Base-by-base conservation (phyloP, 2,329 filamentous ascomycete species). In the Verticillium klebahnii region DNA sequence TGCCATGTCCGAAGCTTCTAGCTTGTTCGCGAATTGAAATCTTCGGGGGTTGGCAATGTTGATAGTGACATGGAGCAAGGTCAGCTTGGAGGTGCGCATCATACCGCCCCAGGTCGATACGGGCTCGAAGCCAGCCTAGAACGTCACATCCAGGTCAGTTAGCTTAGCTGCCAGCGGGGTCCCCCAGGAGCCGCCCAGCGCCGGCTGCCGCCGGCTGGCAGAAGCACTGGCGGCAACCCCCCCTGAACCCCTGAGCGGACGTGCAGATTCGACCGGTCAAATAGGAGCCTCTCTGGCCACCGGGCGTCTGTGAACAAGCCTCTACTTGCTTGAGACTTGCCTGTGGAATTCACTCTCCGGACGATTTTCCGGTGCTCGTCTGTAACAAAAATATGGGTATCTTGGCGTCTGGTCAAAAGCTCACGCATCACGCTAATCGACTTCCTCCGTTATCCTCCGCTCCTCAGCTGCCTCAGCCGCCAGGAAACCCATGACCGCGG, bases 401-500 rank as follows among this genome's bases (percentile, higher is more conserved):
- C 40, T 50, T 50, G 7, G 11, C 19, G 12, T 12, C n/a, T 50
- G 23, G 3, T 50, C n/a, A 9, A 9, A 23, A 25, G 17, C 45
- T 50, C 45, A 36, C n/a, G 39, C 60, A 57, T 59, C 57, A 45
- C 50, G 56, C 14, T 32, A 11, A 9, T 23, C 14, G 5, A n/a
- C 31, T 12, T 12, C 25, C 31, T 52, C 25, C 19, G 29, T 59
- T 19, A 62, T 68, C 60, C 63, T 70, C 63, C 79, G 72, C 61
- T 68, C 70, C 64, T 77, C 73, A 1, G 78, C 78, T 29, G 81
- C 81, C 60, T 81, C 78, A 1, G 74, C 78, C 37, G 79, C 77
- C 29, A 84, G 67, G 60, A 81, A 79, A 29, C 74, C 71, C 69
- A 74, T 74, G 17, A 78, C 74, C 0, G 71, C 74, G 55, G 70